phyloP scores from a whole-genome alignment of 2,329 filamentous ascomycete species.

The Colletotrichum simmondsii region DNA sequence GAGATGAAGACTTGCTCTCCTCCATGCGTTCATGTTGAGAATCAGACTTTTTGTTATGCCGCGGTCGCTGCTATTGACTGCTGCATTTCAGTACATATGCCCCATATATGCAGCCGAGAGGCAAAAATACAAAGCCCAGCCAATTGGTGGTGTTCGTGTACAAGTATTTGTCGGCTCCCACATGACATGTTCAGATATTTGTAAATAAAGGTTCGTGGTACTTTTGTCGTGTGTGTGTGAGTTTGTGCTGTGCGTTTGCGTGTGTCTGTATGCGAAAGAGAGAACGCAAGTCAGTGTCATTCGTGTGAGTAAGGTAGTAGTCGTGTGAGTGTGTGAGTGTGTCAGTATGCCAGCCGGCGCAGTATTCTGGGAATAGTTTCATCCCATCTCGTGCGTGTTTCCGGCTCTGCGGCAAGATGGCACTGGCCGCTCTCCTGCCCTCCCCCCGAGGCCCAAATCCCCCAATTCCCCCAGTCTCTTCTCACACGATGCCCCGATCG shows the following conservation, averaged over 20 bases:
- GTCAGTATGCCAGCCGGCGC: not conserved
- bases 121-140: not conserved
- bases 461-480: not conserved
- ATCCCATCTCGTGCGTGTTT: constrained; percentile 31
- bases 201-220: constrained; percentile 9
- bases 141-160: not conserved
- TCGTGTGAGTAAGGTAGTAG: not conserved
- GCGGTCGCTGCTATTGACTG: not conserved
- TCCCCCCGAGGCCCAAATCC: not conserved
- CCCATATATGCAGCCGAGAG: not conserved
- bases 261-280: not conserved
- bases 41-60: not conserved
- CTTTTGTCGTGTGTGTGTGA: not conserved
- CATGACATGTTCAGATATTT: not conserved
- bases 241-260: not conserved
- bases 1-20: too few relatives aligned
- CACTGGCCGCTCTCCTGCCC: constrained; percentile 12
- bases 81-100: not conserved
- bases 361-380: constrained; percentile 18
- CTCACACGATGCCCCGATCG: constrained; percentile 4
- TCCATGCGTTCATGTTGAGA: not conserved
- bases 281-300: not conserved
- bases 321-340: not conserved
- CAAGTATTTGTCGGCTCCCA: not conserved
- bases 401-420: constrained; percentile 15